Percentiles rank a stretch among this genome's conserved stretches.
These are phyloP conservation scores for Helichrysum umbraculigerum DNA, from an alignment of 129 eudicot species.

Conservation along the genomic window DNA sequence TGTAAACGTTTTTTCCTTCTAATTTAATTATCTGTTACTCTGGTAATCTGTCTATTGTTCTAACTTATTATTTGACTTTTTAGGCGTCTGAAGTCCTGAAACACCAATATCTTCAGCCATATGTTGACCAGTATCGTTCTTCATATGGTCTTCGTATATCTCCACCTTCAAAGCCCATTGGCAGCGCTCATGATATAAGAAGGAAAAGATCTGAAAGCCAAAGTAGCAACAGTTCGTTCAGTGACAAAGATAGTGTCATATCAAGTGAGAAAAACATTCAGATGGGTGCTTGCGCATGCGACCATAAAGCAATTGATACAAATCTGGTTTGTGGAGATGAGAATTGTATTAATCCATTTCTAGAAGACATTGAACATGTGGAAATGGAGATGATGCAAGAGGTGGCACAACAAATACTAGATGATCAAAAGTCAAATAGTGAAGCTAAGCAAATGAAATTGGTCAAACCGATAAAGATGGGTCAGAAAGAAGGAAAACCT, in stretches of 20 bases:
- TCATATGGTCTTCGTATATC: slow-evolving; percentile 25
- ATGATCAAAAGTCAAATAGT: slow-evolving; percentile 37
- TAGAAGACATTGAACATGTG: slow-evolving; percentile 38
- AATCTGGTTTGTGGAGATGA: slow-evolving; percentile 49
- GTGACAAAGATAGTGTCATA: slow-evolving; percentile 80
- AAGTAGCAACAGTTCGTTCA: slow-evolving; percentile 90
- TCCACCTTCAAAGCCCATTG: slow-evolving; percentile 55
- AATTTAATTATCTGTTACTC: not conserved
- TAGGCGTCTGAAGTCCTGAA: slow-evolving; percentile 93
- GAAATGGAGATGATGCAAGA: slow-evolving; percentile 35
- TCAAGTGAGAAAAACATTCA: slow-evolving; percentile 68
- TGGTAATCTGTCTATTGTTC: slow-evolving; percentile 12
- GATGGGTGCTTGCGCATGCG: slow-evolving; percentile 40
- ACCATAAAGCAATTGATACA: slow-evolving; percentile 46
- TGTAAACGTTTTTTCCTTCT: slow-evolving; percentile 42
- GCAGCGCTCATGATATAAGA: slow-evolving; percentile 40
- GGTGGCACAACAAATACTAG: slow-evolving; percentile 41
- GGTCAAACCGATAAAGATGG: slow-evolving; percentile 54
- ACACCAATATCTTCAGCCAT: slow-evolving; percentile 93
- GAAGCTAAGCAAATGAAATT: slow-evolving; percentile 61
- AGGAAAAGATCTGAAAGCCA: slow-evolving; percentile 78
- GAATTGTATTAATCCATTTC: slow-evolving; percentile 31
- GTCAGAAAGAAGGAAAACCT: slow-evolving; percentile 71
- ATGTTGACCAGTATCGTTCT: slow-evolving; percentile 71
- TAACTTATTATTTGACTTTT: slow-evolving; percentile 30